These are phyloP conservation scores for Angomonas deanei DNA, from an alignment of 208 protist genomes.

Conservation along the genomic window DNA sequence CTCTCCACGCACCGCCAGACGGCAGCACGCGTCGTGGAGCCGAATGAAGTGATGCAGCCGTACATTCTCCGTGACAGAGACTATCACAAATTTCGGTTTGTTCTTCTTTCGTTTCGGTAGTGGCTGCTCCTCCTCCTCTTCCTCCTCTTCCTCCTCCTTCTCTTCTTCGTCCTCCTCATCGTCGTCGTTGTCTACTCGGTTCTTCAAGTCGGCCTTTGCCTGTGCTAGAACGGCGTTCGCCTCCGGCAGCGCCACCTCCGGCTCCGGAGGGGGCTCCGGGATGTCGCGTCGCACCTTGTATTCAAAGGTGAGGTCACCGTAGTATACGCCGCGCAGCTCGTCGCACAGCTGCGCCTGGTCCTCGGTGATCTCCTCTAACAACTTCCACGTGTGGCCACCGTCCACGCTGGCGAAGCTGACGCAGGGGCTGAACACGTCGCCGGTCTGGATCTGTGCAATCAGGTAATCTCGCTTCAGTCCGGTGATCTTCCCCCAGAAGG, in stretches of 20 bases:
- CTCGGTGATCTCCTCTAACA: conserved; percentile 47
- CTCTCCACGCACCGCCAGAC: conserved; percentile 69
- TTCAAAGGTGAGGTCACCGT: conserved; percentile 70
- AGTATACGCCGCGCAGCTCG: conserved; percentile 72
- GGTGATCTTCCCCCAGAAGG: conserved; percentile 80
- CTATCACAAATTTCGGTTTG: conserved; percentile 74
- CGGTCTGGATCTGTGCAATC: conserved; percentile 49
- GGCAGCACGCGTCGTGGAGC: conserved; percentile 68
- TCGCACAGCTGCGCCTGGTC: conserved; percentile 80
- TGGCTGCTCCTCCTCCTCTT: conserved; percentile 31
- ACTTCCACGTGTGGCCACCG: conserved; percentile 70
- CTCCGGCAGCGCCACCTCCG: conserved; percentile 33
- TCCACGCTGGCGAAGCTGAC: conserved; percentile 78
- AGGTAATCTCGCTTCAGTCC: conserved; percentile 72
- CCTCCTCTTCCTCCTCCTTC: conserved; percentile 40
- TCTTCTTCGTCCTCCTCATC: conserved; percentile 51
- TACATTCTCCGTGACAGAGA: conserved; percentile 64
- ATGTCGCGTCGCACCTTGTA: conserved; percentile 85
- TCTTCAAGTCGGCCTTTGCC: conserved; percentile 40
- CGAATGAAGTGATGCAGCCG: conserved; percentile 85
- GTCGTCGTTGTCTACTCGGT: conserved; percentile 42
- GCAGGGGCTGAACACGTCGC: conserved; percentile 53
- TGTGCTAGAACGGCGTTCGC: conserved; percentile 34
- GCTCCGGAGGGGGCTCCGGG: conserved; percentile 55
- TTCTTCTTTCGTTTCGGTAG: conserved; percentile 23